A percentile compares a stretch with the other conserved stretches of the same genome.
These are phyloP conservation scores for Kondoa malvinella DNA, from an alignment of 768 basidiomycete species.

Conservation along the genomic window DNA sequence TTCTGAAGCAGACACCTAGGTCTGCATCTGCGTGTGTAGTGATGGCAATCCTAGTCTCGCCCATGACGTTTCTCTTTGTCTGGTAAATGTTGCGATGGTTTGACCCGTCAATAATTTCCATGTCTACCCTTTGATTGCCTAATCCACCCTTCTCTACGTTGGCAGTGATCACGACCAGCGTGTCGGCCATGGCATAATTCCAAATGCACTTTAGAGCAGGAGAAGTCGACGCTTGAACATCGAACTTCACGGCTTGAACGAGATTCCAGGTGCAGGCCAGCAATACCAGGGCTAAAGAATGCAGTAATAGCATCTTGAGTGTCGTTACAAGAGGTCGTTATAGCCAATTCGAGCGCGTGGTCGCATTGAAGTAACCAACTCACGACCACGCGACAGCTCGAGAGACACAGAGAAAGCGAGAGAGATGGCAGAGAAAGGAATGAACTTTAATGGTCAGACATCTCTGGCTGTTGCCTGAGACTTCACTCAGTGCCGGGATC, in stretches of 20 bases:
- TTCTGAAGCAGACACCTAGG: conserved; percentile 87
- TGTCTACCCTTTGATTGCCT: conserved; percentile 48
- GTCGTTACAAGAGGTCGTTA: not conserved
- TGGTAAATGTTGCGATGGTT: conserved; percentile 73
- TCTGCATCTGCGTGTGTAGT: conserved; percentile 87
- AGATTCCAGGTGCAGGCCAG: too few relatives aligned
- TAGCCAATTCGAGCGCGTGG: too few relatives aligned
- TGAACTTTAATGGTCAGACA: not conserved
- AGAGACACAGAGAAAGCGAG: not conserved
- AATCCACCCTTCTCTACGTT: conserved; percentile 45
- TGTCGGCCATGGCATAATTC: conserved; percentile 72
- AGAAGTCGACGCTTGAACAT: conserved; percentile 50
- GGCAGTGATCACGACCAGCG: conserved; percentile 88
- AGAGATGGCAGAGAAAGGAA: not conserved
- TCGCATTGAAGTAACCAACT: too few relatives aligned
- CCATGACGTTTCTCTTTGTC: conserved; percentile 69
- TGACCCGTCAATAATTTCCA: conserved; percentile 83
- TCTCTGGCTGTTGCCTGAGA: too few relatives aligned
- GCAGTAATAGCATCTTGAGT: not conserved
- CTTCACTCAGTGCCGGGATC: too few relatives aligned
- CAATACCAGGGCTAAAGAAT: conserved; percentile 24
- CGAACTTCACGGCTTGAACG: conserved; percentile 91
- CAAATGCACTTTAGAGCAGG: conserved; percentile 79
- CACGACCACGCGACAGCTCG: too few relatives aligned
- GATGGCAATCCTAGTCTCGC: conserved; percentile 79